These are phyloP conservation scores for Rickenella mellea DNA, from an alignment of 768 basidiomycete genomes.

Conservation along the genomic window DNA sequence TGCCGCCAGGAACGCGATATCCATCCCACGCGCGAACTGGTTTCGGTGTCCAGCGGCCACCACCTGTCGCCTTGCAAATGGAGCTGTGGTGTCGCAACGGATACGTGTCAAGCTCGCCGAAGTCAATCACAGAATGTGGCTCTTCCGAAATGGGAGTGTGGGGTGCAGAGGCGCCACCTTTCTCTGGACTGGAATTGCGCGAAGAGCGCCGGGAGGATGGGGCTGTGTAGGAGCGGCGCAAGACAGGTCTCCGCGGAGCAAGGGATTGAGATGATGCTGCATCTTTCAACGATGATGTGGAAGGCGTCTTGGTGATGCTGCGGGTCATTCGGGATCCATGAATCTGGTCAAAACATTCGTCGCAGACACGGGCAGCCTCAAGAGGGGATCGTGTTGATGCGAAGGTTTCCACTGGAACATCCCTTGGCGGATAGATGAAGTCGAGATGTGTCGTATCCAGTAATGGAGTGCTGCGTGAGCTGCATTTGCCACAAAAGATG, in stretches of 20 bases:
- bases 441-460: slow-evolving; percentile 64
- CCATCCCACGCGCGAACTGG: slow-evolving; percentile 30
- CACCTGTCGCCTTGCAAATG: slow-evolving; percentile 71
- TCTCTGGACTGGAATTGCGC: not conserved
- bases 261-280: not conserved
- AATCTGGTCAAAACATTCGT: slow-evolving; percentile 70
- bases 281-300: not conserved
- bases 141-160: slow-evolving; percentile 30
- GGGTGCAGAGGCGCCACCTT: too few relatives aligned
- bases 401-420: slow-evolving; percentile 47
- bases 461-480: slow-evolving; percentile 47
- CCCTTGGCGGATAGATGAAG: slow-evolving; percentile 65
- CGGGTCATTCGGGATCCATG: slow-evolving; percentile 39
- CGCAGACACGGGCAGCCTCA: slow-evolving; percentile 54
- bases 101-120: slow-evolving; percentile 66
- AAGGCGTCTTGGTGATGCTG: slow-evolving; percentile 11
- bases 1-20: slow-evolving; percentile 54
- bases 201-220: not conserved
- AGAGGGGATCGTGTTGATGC: slow-evolving; percentile 55
- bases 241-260: not conserved
- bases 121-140: slow-evolving; percentile 23
- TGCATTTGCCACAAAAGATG: slow-evolving; percentile 60
- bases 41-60: slow-evolving; percentile 74
- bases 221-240: not conserved
- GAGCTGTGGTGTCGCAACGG: slow-evolving; percentile 57